Base-by-base conservation (phyloP, 805 yeast species). In the Ogataea degrootiae region DNA sequence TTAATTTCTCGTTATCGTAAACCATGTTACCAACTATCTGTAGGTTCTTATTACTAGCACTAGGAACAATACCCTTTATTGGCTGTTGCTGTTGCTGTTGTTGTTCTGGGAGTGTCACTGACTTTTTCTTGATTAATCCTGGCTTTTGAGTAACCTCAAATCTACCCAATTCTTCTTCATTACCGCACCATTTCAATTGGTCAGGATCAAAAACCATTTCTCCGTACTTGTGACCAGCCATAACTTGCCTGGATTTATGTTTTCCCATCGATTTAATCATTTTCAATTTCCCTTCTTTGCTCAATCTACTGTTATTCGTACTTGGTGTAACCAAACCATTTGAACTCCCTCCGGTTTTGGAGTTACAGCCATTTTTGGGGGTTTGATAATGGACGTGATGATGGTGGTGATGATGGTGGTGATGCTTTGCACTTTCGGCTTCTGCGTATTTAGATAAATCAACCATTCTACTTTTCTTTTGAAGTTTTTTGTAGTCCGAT, bases 111-210 rank as follows among this genome's bases (percentile, higher is more conserved):
- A 56, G 33, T 23, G 22, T 16, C 16, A n/a, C 12, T 0, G 44
- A 38, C 2, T 37, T 49, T 31, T 54, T 54, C 5, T 34, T 37
- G 14, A 73, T 73, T 42, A 74, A 61, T 12, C 67, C 61, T 1
- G 78, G 77, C 45, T 67, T 69, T 23, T 62, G 62, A 16, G 59
- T 49, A 4, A 58, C 50, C 37, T 82, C 84, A 59, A 83, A 83
- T 37, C 73, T 68, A 34, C 70, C 55, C 42, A 80, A 61, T 21
- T 80, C 86, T 31, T 71, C 73, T 37, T 83, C 85, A 55, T 83
- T 82, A 4, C 87, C 87, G 55, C 78, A 83, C 89, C 88, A 83
- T 40, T 68, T 67, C 53, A 70, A 69, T 42, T 72, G 67, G 15
- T 63, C 62, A 1, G 82, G 74, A 53, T 83, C 81, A 56, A 71